phyloP scores from a whole-genome alignment of 352 stramenopile genomes.

The Phytophthora lateralis region DNA sequence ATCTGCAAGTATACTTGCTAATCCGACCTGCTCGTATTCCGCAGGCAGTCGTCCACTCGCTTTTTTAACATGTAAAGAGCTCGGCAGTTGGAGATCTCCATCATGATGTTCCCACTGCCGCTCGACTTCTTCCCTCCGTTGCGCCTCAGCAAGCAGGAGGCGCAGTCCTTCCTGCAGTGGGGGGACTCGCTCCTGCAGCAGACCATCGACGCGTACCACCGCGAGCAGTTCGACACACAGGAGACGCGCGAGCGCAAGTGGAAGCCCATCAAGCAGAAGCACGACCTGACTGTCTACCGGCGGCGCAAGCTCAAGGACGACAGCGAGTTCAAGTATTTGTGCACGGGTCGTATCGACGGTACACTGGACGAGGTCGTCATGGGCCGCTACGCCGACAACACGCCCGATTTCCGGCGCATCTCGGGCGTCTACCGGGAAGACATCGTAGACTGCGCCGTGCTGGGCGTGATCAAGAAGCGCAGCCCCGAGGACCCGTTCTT shows the following conservation, averaged over 20 bases:
- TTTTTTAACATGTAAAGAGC: conserved; percentile 21
- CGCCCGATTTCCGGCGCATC: conserved; percentile 67
- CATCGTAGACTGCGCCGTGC: conserved; percentile 76
- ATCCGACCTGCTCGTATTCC: conserved; percentile 7
- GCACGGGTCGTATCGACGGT: conserved; percentile 65
- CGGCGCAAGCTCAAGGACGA: conserved; percentile 50
- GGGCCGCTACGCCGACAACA: conserved; percentile 77
- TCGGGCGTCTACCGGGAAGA: conserved; percentile 79
- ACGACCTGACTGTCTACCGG: conserved; percentile 62
- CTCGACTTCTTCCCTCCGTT: conserved; percentile 66
- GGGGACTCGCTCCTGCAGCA: conserved; percentile 62
- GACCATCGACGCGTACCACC: conserved; percentile 74
- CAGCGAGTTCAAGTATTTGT: conserved; percentile 69
- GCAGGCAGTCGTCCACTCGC: conserved; percentile 12
- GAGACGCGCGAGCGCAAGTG: conserved; percentile 69
- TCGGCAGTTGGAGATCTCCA: conserved; percentile 6
- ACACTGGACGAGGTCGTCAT: conserved; percentile 80
- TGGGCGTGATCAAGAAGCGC: conserved; percentile 64
- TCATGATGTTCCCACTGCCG: conserved; percentile 62
- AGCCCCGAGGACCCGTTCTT: conserved; percentile 62
- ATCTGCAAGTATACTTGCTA: not conserved
- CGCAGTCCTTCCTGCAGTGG: conserved; percentile 66
- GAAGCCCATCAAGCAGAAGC: conserved; percentile 74
- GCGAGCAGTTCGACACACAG: conserved; percentile 66
- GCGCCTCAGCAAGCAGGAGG: conserved; percentile 51